phyloP scores from a whole-genome alignment of 2,329 filamentous ascomycete genomes.

The Didymella arachidicola region DNA sequence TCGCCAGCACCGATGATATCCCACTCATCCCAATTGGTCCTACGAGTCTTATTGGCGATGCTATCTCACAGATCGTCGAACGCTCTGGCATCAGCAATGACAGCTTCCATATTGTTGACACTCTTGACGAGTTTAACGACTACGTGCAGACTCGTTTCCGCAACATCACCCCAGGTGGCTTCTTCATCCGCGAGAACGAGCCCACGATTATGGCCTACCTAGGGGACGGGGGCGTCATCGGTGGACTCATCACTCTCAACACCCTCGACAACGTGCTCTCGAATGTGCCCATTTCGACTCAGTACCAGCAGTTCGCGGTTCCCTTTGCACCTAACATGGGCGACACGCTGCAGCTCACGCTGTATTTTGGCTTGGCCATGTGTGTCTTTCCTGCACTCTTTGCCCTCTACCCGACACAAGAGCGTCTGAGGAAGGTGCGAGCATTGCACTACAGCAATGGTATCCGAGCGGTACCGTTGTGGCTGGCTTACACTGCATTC shows the following conservation, averaged over 20 bases:
- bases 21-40: conserved; percentile 54
- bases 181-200: conserved; percentile 73
- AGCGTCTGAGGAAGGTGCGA: conserved; percentile 79
- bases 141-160: conserved; percentile 69
- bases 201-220: conserved; percentile 75
- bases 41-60: conserved; percentile 38
- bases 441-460: conserved; percentile 92
- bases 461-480: conserved; percentile 80
- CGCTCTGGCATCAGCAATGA: conserved; percentile 36
- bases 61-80: conserved; percentile 38
- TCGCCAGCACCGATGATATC: conserved; percentile 33
- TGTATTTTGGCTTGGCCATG: conserved; percentile 83
- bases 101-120: conserved; percentile 64
- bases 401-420: conserved; percentile 84
- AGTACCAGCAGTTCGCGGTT: conserved; percentile 77
- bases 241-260: conserved; percentile 83
- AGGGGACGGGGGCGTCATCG: conserved; percentile 68
- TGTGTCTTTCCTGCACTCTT: conserved; percentile 85
- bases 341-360: conserved; percentile 77
- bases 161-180: conserved; percentile 77
- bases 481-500: conserved; percentile 82
- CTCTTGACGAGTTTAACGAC: conserved; percentile 71
- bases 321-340: conserved; percentile 75
- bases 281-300: conserved; percentile 73
- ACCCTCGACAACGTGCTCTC: conserved; percentile 81